These are phyloP conservation scores for Gossypium turneri DNA, from an alignment of 345 rosid genomes.

Conservation along the genomic window DNA sequence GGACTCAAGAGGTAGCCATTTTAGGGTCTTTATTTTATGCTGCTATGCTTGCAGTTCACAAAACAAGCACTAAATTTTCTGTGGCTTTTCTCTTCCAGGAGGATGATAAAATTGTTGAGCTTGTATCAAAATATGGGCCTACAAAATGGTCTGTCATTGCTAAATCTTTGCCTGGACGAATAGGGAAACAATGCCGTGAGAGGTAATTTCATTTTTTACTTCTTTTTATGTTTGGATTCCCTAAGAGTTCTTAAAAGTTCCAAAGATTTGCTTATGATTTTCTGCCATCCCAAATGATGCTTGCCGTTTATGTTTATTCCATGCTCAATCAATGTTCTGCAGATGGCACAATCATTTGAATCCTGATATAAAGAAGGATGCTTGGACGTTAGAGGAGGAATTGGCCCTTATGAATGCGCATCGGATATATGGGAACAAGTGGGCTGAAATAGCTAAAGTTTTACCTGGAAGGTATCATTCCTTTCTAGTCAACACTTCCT, in stretches of 20 bases:
- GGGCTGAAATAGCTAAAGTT: slow-evolving; percentile 98
- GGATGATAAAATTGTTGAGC: slow-evolving; percentile 78
- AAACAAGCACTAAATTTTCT: slow-evolving; percentile 15
- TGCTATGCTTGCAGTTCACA: slow-evolving; percentile 13
- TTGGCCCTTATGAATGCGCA: slow-evolving; percentile 1
- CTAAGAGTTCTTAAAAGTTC: background rate
- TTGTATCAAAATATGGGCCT: slow-evolving; percentile 75
- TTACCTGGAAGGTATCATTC: slow-evolving; percentile 85
- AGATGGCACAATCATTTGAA: slow-evolving; percentile 32
- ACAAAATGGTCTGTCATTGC: slow-evolving; percentile 94
- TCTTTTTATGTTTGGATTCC: background rate
- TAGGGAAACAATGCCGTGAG: slow-evolving; percentile 98
- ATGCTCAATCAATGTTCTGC: slow-evolving; percentile 22
- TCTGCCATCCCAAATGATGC: background rate
- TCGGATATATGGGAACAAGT: slow-evolving; percentile 18
- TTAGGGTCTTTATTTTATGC: slow-evolving; percentile 9
- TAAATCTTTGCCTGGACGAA: slow-evolving; percentile 86
- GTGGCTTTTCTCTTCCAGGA: slow-evolving; percentile 44
- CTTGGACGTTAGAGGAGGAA: slow-evolving; percentile 9
- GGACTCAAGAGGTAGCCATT: slow-evolving; percentile 81
- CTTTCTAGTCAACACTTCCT: background rate
- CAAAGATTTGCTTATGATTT: background rate
- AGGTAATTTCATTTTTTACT: slow-evolving; percentile 41
- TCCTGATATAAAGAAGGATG: slow-evolving; percentile 6
- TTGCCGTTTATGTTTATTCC: background rate